These are phyloP conservation scores for Castanea sativa DNA, from an alignment of 306 rosid genomes.

Conservation along the genomic window DNA sequence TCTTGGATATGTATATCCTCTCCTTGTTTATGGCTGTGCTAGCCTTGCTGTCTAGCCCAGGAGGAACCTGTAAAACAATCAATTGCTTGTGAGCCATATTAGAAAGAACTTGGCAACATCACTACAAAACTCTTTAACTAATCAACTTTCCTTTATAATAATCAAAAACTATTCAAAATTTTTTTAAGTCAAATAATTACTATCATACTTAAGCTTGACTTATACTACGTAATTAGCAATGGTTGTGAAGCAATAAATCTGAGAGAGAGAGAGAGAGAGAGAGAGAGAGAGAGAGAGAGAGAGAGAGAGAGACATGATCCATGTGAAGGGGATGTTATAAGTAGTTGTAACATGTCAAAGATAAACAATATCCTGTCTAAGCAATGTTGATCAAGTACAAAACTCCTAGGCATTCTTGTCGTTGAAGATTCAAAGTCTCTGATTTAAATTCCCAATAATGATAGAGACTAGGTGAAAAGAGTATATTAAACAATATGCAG, in stretches of 20 bases:
- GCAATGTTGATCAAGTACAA: slow-evolving; percentile 31
- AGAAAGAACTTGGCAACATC: too few relatives aligned
- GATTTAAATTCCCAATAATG: slow-evolving; percentile 26
- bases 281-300: too few relatives aligned
- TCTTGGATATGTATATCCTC: slow-evolving; percentile 61
- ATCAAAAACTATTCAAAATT: too few relatives aligned
- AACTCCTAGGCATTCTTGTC: slow-evolving; percentile 46
- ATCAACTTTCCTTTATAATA: too few relatives aligned
- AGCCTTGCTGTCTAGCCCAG: slow-evolving; percentile 19
- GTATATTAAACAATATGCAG: neutral
- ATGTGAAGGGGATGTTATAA: slow-evolving; percentile 41
- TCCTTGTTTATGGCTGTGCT: slow-evolving; percentile 49
- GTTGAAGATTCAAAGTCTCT: slow-evolving; percentile 39
- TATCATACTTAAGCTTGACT: too few relatives aligned
- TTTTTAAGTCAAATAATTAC: too few relatives aligned
- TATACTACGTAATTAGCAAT: too few relatives aligned
- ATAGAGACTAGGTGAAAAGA: neutral
- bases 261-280: too few relatives aligned
- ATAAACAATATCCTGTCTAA: slow-evolving; percentile 34
- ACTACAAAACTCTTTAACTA: too few relatives aligned
- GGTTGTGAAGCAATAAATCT: too few relatives aligned
- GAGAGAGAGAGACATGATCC: too few relatives aligned
- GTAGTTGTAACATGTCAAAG: slow-evolving; percentile 45
- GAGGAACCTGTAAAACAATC: slow-evolving; percentile 35
- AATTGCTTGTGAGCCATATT: neutral